phyloP scores from a whole-genome alignment of 1,284 basidiomycete genomes.

The Neonothopanus nambi region DNA sequence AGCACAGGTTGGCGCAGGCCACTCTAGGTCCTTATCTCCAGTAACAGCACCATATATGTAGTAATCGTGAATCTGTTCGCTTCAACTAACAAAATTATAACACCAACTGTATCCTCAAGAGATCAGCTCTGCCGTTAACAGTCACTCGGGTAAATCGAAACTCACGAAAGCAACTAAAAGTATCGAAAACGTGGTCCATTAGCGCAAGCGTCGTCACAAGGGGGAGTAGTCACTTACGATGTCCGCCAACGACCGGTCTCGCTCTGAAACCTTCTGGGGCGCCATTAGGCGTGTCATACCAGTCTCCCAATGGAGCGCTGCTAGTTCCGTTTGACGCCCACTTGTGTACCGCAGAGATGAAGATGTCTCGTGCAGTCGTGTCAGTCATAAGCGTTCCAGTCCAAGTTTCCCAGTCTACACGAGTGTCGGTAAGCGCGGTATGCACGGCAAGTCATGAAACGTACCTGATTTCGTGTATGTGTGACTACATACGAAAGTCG shows the following conservation, averaged over 20 bases:
- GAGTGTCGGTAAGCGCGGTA: neutral
- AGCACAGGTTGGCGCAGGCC: too few species aligned
- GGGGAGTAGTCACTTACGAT: conserved; percentile 33
- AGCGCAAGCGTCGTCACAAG: neutral
- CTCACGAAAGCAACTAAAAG: conserved; percentile 9
- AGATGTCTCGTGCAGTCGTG: conserved; percentile 48
- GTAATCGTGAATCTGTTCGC: too few species aligned
- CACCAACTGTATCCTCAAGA: conserved; percentile 4
- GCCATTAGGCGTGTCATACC: conserved; percentile 55
- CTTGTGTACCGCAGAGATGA: conserved; percentile 55
- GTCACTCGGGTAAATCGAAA: neutral
- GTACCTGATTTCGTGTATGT: conserved; percentile 67
- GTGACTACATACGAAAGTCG: conserved; percentile 40
- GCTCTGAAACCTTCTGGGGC: conserved; percentile 51
- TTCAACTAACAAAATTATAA: too few species aligned
- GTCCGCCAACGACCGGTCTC: conserved; percentile 61
- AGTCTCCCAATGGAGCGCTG: conserved; percentile 57
- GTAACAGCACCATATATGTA: too few species aligned
- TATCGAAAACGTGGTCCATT: conserved; percentile 2
- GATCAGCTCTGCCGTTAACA: neutral
- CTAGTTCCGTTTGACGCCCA: conserved; percentile 58
- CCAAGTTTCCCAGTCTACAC: conserved; percentile 65
- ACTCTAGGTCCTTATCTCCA: too few species aligned
- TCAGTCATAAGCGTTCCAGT: conserved; percentile 58
- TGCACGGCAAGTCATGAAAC: neutral